phyloP scores from a whole-genome alignment of 2,329 filamentous ascomycete species.

The Sclerotinia sclerotiorum region DNA sequence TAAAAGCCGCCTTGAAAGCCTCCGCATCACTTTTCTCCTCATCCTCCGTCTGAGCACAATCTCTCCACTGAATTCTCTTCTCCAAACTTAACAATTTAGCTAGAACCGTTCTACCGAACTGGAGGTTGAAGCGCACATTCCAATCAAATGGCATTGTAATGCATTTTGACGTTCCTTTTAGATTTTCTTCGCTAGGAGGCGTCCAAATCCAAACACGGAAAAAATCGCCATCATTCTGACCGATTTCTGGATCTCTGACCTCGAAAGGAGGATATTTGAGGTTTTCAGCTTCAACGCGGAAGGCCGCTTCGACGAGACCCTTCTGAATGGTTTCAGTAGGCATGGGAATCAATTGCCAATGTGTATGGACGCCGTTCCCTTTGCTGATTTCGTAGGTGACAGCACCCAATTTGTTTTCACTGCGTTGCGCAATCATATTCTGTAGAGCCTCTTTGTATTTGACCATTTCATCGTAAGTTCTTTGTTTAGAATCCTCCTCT shows the following conservation, averaged over 20 bases:
- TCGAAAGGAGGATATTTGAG: conserved; percentile 54
- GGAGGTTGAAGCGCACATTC: conserved; percentile 78
- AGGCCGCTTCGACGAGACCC: conserved; percentile 81
- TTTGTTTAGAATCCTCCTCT: conserved; percentile 49
- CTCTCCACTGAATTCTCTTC: conserved; percentile 77
- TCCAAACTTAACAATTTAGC: conserved; percentile 85
- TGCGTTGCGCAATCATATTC: conserved; percentile 66
- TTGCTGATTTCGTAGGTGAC: conserved; percentile 94
- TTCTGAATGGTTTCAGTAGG: conserved; percentile 65
- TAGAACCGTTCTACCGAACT: conserved; percentile 84
- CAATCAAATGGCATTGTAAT: conserved; percentile 73
- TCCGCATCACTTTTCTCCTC: conserved; percentile 79
- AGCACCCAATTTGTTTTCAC: conserved; percentile 63
- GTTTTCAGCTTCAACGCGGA: conserved; percentile 86
- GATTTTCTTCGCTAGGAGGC: conserved; percentile 47
- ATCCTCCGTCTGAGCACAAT: conserved; percentile 72
- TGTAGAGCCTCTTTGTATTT: conserved; percentile 77
- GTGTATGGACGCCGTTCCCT: conserved; percentile 75
- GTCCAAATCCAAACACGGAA: conserved; percentile 83
- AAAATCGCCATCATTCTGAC: conserved; percentile 62
- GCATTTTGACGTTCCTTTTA: conserved; percentile 55
- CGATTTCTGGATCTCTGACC: conserved; percentile 50
- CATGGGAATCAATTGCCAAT: conserved; percentile 91
- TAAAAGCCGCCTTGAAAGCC: conserved; percentile 78
- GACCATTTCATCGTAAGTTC: conserved; percentile 77